Percentiles rank a stretch among this genome's conserved stretches.
Conservation (phyloP, 768 basidiomycete species). For the Sarcodon sp. region DNA sequence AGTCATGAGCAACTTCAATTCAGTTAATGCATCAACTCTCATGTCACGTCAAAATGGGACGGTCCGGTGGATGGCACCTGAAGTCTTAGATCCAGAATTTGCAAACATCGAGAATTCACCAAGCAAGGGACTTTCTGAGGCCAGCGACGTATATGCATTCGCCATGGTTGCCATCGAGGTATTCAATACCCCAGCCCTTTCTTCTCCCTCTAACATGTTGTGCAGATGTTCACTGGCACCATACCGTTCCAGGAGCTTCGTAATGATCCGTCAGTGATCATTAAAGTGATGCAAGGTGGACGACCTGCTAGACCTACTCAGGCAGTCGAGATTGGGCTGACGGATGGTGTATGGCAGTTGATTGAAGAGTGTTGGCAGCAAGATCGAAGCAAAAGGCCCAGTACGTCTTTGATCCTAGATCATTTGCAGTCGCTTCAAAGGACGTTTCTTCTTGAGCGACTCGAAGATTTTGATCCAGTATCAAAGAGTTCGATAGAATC, state of each 20-base stretch:
- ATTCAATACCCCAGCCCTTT: not conserved
- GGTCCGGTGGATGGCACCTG: conserved; percentile 1
- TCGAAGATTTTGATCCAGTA: too few species aligned
- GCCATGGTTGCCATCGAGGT: not conserved
- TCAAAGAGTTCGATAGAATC: too few species aligned
- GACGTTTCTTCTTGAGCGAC: too few species aligned
- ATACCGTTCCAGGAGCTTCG: not conserved
- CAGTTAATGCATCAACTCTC: not conserved
- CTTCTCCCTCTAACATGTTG: not conserved
- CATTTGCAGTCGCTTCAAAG: too few species aligned
- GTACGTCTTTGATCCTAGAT: too few species aligned
- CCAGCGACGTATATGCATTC: not conserved
- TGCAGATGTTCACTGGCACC: not conserved
- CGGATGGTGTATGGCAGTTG: not conserved
- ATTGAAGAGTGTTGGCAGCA: not conserved
- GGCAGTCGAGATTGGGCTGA: not conserved
- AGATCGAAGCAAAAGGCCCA: not conserved
- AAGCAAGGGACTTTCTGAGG: not conserved
- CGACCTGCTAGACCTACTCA: not conserved
- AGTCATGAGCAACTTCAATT: not conserved
- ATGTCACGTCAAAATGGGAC: not conserved
- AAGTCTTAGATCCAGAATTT: conserved; percentile 1
- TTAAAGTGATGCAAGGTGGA: not conserved
- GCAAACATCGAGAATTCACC: not conserved
- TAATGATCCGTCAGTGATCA: not conserved